Base-by-base conservation (phyloP, 2,329 filamentous ascomycete species). In the Penicillium brasilianum region DNA sequence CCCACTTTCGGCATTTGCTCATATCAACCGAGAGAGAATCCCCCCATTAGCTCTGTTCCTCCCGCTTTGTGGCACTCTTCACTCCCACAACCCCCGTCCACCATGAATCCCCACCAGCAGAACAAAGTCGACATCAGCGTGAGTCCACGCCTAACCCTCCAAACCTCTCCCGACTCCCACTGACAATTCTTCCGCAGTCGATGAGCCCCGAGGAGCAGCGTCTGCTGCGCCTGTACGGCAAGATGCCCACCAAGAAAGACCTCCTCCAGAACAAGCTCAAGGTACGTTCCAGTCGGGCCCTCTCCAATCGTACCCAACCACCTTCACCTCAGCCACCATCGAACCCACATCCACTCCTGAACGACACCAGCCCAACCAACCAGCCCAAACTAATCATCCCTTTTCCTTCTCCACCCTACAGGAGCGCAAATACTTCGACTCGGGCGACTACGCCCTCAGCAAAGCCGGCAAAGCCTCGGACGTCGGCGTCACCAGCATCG, bases 341-440 rank as follows among this genome's bases (percentile, higher is more conserved):
- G 32, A 36, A 22, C 49, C 50, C 32, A 37, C 34, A 39, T n/a
- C 6, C 30, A n/a, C 32, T 9, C 22, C 16, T 22, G 18, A 43
- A 39, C 11, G 30, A 20, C 9, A 20, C 16, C 22, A 41, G 25
- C 16, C 28, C 20, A 54, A 34, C 11, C 32, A 34, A 9, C 32
- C 8, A 28, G 6, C 2, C 9, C n/a, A 20, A 22, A 20, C 25
- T 48, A 50, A 32, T 28, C 3, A 50, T n/a, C 30, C 14, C 7
- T 10, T 9, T 20, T 34, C 14, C 9, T 25, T 11, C 14, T 30
- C 11, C 25, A 6, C 18, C 18, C 16, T 43, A 14, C 70, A 88
- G 86, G 95, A 98, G 79, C 93, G 95, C 83, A 99, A 96, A 83
- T 97, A 97, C 83, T 97, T 97, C 80, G 93, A 97, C 83, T 95